Evolutionary conservation across 352 stramenopile species (phyloP).

Genomic region (Phytophthora cactorum): DNA sequence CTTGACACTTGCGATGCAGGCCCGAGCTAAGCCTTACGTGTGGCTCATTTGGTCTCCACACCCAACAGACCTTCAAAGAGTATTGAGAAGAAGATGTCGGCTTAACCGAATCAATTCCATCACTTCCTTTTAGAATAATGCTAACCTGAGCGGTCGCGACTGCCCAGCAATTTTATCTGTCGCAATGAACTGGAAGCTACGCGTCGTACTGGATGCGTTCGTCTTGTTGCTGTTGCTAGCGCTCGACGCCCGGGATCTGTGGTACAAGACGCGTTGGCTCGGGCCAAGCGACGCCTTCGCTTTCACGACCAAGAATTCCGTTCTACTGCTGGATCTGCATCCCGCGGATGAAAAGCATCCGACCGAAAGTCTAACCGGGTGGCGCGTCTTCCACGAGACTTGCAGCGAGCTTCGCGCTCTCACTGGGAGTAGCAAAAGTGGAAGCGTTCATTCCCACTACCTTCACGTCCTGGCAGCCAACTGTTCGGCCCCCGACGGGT

Average conservation of each 20-base stretch:
- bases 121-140: no score
- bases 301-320: slow-evolving; percentile 38
- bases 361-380: slow-evolving; percentile 37
- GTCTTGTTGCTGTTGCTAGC: slow-evolving; percentile 44
- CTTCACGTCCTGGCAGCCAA: slow-evolving; percentile 38
- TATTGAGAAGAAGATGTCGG: no score
- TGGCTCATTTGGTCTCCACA: no score
- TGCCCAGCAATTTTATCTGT: neutral
- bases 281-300: slow-evolving; percentile 51
- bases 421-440: slow-evolving; percentile 18
- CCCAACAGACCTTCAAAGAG: no score
- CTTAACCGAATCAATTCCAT: no score
- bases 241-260: slow-evolving; percentile 52
- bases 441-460: slow-evolving; percentile 31
- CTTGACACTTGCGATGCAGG: no score
- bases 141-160: slow-evolving; percentile 25
- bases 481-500: slow-evolving; percentile 28
- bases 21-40: no score
- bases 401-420: slow-evolving; percentile 38
- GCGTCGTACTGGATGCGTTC: slow-evolving; percentile 31
- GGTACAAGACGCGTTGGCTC: slow-evolving; percentile 65
- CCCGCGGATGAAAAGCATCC: neutral
- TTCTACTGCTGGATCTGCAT: slow-evolving; percentile 19
- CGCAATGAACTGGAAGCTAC: slow-evolving; percentile 37
- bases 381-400: slow-evolving; percentile 45